A percentile compares a stretch with the other conserved stretches of the same genome.
Evolutionary conservation across 1,284 basidiomycete genomes (phyloP).

Genomic region (Blastosporella zonata): DNA sequence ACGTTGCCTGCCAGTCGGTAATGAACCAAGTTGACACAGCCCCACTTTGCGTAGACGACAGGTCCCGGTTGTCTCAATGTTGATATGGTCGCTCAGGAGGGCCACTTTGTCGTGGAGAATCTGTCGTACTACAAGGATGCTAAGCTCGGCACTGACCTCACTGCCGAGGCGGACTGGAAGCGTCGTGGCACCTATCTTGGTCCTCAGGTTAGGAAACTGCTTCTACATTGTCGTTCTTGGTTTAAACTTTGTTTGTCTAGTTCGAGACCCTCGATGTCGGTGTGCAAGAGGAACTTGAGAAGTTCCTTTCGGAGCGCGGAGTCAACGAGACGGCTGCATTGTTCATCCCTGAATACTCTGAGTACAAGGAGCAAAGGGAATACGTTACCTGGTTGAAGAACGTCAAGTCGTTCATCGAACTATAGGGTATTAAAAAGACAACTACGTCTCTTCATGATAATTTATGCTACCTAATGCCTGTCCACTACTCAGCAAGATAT

Average conservation of each 20-base stretch:
- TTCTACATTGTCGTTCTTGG: not conserved
- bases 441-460: constrained; percentile 1
- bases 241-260: constrained; percentile 28
- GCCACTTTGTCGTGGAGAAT: constrained; percentile 85
- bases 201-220: constrained; percentile 61
- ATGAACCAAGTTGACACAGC: not conserved
- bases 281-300: constrained; percentile 86
- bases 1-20: constrained; percentile 3
- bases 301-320: constrained; percentile 83
- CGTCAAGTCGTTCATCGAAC: constrained; percentile 84
- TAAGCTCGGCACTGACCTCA: constrained; percentile 74
- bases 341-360: constrained; percentile 84
- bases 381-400: constrained; percentile 88
- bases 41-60: constrained; percentile 31
- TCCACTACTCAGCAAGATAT: constrained; percentile 9
- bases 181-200: constrained; percentile 91
- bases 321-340: constrained; percentile 78
- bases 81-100: constrained; percentile 83
- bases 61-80: constrained; percentile 69
- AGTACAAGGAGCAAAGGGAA: constrained; percentile 93
- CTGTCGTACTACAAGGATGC: constrained; percentile 81
- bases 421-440: constrained; percentile 30
- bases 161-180: constrained; percentile 91
- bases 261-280: constrained; percentile 89
- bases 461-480: constrained; percentile 2